Evolutionary conservation across 169 alveolate species (phyloP), one percentile per base, ranked within the genome.

Genomic region (Plasmodium berghei): DNA sequence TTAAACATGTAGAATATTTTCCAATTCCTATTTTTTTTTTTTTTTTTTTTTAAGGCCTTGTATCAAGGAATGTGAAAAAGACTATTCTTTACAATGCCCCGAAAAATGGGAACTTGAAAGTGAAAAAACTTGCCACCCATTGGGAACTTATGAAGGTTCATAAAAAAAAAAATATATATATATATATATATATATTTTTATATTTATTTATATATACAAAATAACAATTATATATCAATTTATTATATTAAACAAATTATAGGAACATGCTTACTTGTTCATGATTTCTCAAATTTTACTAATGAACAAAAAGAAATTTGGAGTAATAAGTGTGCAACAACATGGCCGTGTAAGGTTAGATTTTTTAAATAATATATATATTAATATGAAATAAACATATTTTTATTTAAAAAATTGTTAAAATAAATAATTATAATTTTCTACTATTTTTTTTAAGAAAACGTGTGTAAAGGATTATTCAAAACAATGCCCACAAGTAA

Each of bases 321-420:
- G 90, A 58, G 90, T 34, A 83, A 83, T 64, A 83, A 67, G 14
- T 83, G 90, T 59, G 71, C 28, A 26, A 45, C 85, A n/a, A 24
- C 46, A 4, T 83, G 90, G 90, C 90, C 90, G 34, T 83, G 90
- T 73, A 83, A 67, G 48, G 90, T 83, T 54, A 83, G 16, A 67
- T 52, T 1, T 16, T 12, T 52, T 16, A 9, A n/a, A 56, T 22
- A 61, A 20, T 20, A 14, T 16, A 18, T 5, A 20, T 2, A 16
- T 2, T 20, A 28, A 52, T 20, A 73, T 34, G 45, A 55, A 28
- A 66, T 14, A 74, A 18, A 59, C 9, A 46, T 34, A 34, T 1
- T 34, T 3, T 34, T 34, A 34, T 34, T 34, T 34, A 34, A 34
- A 34, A 20, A 24, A 0, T 2, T n/a, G 6, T 61, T 12, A 20